Evolutionary conservation across 805 yeast species (phyloP), one percentile per base, ranked within the genome.

Genomic region (Zygosaccharomyces bailii): DNA sequence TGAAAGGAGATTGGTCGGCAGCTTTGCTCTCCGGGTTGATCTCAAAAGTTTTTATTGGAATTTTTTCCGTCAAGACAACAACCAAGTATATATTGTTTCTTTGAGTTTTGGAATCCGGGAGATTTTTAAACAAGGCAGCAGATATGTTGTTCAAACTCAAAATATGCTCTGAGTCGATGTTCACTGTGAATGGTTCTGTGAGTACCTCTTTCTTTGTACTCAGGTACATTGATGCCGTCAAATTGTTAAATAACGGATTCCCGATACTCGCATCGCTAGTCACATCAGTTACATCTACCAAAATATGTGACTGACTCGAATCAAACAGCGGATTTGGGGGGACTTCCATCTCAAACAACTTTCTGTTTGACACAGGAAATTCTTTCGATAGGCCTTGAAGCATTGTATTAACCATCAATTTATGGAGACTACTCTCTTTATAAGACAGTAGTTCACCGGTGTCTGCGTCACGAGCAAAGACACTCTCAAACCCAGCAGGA

Each of bases 181-280:
- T 76, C 37, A 86, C 79, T 4, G 84, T 79, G 66, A 84, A 86
- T 0, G 95, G 84, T 65, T 88, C 96, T 0, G 96, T 83, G 43
- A 88, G 68, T 52, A 85, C 71, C 56, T 72, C 76, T 42, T 74
- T 74, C 21, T 76, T 71, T 49, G 80, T 82, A 59, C 95, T 70
- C 54, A 88, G 66, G 60, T 82, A 83, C 66, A 87, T 70, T 54
- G 81, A 80, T 2, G 89, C 90, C 38, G 79, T 79, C 75, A 84
- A 75, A 5, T 75, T 75, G 5, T 75, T 73, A 2, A 85, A 86
- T 42, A 78, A 76, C 18, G 89, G 89, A 45, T 76, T 73, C 51
- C 78, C 68, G 19, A 70, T 69, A 0, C 84, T 73, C 1, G 86
- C 73, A 36, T 79, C 79, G 24, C 79, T 77, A 14, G 71, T 67